Evolutionary conservation across 2,329 filamentous ascomycete species (phyloP).

Genomic region (Esteya vermicola): DNA sequence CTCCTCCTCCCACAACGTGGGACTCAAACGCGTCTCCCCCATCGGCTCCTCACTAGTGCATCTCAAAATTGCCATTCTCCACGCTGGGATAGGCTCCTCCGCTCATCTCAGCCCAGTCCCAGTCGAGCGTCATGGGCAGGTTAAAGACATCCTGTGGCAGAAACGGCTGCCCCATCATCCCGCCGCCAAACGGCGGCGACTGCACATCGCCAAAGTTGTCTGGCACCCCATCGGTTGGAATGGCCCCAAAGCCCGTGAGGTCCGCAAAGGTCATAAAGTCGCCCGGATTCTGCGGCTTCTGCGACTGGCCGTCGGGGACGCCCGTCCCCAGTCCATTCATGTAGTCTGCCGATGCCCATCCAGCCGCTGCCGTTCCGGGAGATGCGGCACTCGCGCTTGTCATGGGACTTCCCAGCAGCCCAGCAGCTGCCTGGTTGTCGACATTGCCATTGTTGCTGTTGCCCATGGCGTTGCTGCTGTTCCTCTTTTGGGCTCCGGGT

Average conservation of each 20-base stretch:
- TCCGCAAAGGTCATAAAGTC: conserved; percentile 25
- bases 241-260: conserved; percentile 27
- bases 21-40: no score
- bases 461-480: neutral
- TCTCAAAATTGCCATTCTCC: conserved; percentile 44
- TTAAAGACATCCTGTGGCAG: conserved; percentile 90
- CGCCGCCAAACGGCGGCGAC: conserved; percentile 20
- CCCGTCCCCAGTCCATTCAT: neutral
- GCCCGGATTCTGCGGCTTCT: conserved; percentile 12
- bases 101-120: conserved; percentile 62
- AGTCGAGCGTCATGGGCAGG: conserved; percentile 91
- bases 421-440: conserved; percentile 4
- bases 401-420: neutral
- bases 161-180: conserved; percentile 64
- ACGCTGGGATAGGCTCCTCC: conserved; percentile 50
- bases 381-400: neutral
- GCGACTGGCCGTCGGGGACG: neutral
- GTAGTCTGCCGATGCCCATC: neutral
- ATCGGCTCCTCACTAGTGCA: no score
- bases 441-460: conserved; percentile 15
- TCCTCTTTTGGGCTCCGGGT: neutral
- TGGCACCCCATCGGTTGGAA: conserved; percentile 11
- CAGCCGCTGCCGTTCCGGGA: neutral
- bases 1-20: no score
- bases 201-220: conserved; percentile 15